Conservation (phyloP, 352 stramenopile species). For the Pythium oligandrum region DNA sequence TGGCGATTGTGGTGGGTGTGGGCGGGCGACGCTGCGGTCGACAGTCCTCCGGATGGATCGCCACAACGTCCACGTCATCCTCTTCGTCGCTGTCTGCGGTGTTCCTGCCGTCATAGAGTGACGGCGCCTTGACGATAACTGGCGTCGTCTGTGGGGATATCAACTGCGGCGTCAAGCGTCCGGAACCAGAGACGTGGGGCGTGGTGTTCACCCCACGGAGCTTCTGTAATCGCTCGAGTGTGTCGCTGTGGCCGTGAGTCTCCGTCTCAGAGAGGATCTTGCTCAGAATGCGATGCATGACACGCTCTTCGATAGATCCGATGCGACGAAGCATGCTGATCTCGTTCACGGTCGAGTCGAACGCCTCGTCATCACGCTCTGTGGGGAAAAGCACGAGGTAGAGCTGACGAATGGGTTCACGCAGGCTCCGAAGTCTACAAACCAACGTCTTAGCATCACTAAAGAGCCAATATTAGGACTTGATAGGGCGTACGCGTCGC, state of each 20-base stretch:
- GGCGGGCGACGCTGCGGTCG: not conserved
- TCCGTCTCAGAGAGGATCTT: slow-evolving; percentile 54
- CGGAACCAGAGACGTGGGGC: not conserved
- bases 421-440: slow-evolving; percentile 41
- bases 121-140: not conserved
- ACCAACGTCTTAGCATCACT: not conserved
- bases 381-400: slow-evolving; percentile 44
- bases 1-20: too few relatives aligned
- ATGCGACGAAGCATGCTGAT: slow-evolving; percentile 43
- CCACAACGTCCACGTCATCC: not conserved
- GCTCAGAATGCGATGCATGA: slow-evolving; percentile 57
- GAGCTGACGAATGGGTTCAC: slow-evolving; percentile 49
- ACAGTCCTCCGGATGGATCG: not conserved
- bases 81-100: slow-evolving; percentile 6
- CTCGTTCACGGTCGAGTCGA: slow-evolving; percentile 42
- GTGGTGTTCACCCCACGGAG: slow-evolving; percentile 28
- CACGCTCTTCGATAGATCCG: slow-evolving; percentile 50
- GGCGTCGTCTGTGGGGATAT: too few relatives aligned
- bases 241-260: slow-evolving; percentile 28
- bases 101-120: not conserved
- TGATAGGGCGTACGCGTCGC: slow-evolving; percentile 29
- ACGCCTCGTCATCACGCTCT: slow-evolving; percentile 29
- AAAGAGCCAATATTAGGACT: not conserved
- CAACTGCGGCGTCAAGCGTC: not conserved
- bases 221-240: slow-evolving; percentile 34